Evolutionary conservation across 257 asterid species (phyloP), one percentile per base, ranked within the genome.

Genomic region (Nicotiana undulata): DNA sequence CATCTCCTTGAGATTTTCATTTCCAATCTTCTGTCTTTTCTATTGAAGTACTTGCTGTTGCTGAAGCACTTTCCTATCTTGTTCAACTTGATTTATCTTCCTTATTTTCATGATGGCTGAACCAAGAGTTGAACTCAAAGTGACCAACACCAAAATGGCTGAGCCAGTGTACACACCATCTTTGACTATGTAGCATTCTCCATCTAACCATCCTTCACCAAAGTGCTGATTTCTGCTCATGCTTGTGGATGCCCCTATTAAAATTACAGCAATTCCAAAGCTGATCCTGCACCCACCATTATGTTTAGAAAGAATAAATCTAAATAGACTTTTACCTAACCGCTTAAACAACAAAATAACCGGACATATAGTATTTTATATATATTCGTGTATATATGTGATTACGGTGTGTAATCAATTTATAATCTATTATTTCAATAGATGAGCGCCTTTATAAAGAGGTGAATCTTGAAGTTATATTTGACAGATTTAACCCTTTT

Each of bases 181-280:
- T 84, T 84, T 93, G 13, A 92, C 98, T 9, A 91, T 58, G 86
- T 93, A 94, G 89, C 98, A 94, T 60, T 93, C 92, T 28, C 96
- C 94, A 82, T 92, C 91, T 81, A 93, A 65, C 98, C 98, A 94
- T 53, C 98, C 98, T 83, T 90, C 91, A 28, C 98, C 97, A 20
- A 87, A 74, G 3, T 51, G 80, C 75, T 94, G 98, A 9, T 83
- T 82, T 66, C 49, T 82, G 85, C 82, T 94, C 96, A 94, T 94
- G 89, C 96, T 92, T 15, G 91, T 90, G 12, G 92, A 96, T 80
- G 81, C 85, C 49, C 93, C 87, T 40, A 93, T 32, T 82, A 93
- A 63, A 66, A 86, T 79, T 20, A 81, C 83, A 46, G 89, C 85
- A 46, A 89, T 79, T 70, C 96, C 97, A 82, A 90, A 94, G 82